Percentiles rank a stretch among this genome's conserved stretches.
Conservation (phyloP, 306 rosid genomes). For the Vigna nakashimae region DNA sequence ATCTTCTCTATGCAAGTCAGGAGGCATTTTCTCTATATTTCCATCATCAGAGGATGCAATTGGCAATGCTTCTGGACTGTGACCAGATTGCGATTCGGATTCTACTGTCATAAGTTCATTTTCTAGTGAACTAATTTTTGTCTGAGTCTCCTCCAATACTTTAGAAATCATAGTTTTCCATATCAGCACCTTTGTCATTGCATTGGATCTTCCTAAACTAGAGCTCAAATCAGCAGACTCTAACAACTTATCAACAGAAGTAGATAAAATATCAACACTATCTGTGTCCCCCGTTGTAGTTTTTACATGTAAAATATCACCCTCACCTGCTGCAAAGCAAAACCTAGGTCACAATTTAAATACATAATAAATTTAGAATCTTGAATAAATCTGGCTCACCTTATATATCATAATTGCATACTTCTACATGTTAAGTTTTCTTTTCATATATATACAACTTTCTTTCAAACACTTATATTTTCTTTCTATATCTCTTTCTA, state of each 20-base stretch:
- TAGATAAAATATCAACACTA: slow-evolving; percentile 47
- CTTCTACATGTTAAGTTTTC: too few species aligned
- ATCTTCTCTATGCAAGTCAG: slow-evolving; percentile 6
- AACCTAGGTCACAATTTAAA: not conserved
- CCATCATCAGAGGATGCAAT: too few species aligned
- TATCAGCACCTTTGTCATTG: slow-evolving; percentile 66
- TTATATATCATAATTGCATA: too few species aligned
- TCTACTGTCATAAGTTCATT: slow-evolving; percentile 69
- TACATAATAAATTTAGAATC: not conserved
- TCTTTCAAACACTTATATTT: too few species aligned
- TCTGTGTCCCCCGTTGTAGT: slow-evolving; percentile 52
- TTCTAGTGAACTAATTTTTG: slow-evolving; percentile 82
- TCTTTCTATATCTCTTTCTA: too few species aligned
- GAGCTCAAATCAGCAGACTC: slow-evolving; percentile 61
- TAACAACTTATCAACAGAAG: slow-evolving; percentile 60
- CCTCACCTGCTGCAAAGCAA: slow-evolving; percentile 59
- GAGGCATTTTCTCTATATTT: slow-evolving; percentile 48
- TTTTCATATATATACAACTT: too few species aligned
- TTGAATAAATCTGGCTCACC: too few species aligned
- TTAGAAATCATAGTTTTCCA: slow-evolving; percentile 79
- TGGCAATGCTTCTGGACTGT: too few species aligned
- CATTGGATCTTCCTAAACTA: slow-evolving; percentile 51
- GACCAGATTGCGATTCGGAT: slow-evolving; percentile 5
- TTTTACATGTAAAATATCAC: slow-evolving; percentile 63
- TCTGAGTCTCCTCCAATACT: slow-evolving; percentile 75